Evolutionary conservation across 352 stramenopile genomes (phyloP).

Genomic region (Phytophthora pisi): DNA sequence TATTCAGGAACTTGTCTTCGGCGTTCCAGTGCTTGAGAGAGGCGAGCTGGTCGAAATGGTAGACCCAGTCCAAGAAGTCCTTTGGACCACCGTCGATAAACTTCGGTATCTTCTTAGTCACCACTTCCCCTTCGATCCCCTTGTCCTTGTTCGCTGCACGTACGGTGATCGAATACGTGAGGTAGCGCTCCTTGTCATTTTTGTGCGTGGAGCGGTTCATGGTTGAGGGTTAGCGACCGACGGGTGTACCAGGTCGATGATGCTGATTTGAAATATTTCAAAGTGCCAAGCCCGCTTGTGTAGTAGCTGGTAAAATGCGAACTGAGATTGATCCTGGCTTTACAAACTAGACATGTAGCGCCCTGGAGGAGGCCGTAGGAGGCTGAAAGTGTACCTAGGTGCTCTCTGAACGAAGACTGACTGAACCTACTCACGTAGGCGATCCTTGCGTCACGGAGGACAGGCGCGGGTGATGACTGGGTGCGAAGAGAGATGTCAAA

Average conservation of each 20-base stretch:
- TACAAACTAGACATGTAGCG: background rate
- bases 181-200: background rate
- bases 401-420: background rate
- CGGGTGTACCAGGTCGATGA: background rate
- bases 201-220: background rate
- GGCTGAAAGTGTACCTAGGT: background rate
- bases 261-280: background rate
- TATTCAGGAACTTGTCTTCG: background rate
- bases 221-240: background rate
- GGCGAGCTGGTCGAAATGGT: background rate
- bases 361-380: background rate
- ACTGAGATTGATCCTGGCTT: background rate
- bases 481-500: background rate
- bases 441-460: background rate
- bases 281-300: background rate
- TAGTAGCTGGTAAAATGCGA: background rate
- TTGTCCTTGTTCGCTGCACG: background rate
- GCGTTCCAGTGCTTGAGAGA: background rate
- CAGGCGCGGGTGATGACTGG: background rate
- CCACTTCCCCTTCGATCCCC: background rate
- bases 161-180: background rate
- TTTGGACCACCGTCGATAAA: background rate
- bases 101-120: background rate
- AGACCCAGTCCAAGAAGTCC: background rate
- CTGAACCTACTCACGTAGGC: background rate